Base-by-base conservation (phyloP, 805 yeast species). In the Pichia nanzhaoensis region DNA sequence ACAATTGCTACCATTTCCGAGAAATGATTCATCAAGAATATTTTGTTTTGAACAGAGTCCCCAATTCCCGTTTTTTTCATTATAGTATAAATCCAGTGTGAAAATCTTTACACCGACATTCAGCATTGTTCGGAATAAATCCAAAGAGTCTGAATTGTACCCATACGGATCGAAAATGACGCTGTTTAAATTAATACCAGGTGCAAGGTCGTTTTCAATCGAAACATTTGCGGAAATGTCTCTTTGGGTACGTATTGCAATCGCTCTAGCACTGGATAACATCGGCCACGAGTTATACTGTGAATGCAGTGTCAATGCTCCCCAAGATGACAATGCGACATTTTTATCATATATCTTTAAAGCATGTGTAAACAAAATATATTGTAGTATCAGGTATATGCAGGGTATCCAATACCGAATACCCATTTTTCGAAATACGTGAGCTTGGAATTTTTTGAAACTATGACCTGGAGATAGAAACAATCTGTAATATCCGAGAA, bases 11-110 rank as follows among this genome's bases (percentile, higher is more conserved):
- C 33, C n/a, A 6, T 30, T 14, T 9, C 14, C 6, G 6, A 40
- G 17, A 19, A 70, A 68, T 1, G 24, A 12, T 3, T 34, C 19
- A 10, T 44, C 37, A 10, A 17, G 10, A 14, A 51, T 9, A 17
- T 31, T 31, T 13, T 34, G 21, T 5, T 35, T 24, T 2, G 84
- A 82, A 51, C 85, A 80, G 3, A 80, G 57, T 51, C 78, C 82
- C 77, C 84, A 80, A 45, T 61, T 64, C 9, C 47, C 41, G 3
- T 68, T 61, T 35, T 62, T 53, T 41, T 73, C 75, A 53, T 75
- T 76, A 69, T 77, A 74, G 57, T 79, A 80, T 22, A 81, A 44
- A 54, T 83, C 85, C 4, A 80, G 42, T 44, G 66, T 60, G n/a
- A 78, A 57, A 0, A 69, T 59, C 42, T 70, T 73, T 1, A 71